phyloP scores from a whole-genome alignment of 441 rosid species.

The Raphanus hybrid region DNA sequence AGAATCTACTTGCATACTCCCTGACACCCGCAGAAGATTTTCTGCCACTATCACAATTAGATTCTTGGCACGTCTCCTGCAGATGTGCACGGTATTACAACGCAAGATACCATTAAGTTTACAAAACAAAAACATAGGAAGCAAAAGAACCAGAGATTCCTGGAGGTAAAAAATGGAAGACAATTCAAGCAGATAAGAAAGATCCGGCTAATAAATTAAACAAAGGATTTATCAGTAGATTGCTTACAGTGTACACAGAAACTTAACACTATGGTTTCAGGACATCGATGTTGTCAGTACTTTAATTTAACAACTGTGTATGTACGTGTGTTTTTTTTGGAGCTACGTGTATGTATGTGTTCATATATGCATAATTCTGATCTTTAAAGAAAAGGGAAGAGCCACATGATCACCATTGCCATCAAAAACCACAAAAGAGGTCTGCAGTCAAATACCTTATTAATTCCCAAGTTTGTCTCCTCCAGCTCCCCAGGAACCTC shows the following conservation, averaged over 20 bases:
- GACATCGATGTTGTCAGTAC: constrained; percentile 18
- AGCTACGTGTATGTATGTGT: background rate
- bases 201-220: background rate
- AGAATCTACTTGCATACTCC: constrained; percentile 86
- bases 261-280: constrained; percentile 29
- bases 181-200: constrained; percentile 10
- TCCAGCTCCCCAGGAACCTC: constrained; percentile 56
- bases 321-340: background rate
- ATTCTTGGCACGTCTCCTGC: constrained; percentile 62
- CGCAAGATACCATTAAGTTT: constrained; percentile 13
- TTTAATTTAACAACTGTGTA: background rate
- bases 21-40: constrained; percentile 52
- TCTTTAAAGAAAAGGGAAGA: constrained; percentile 12
- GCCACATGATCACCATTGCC: constrained; percentile 23
- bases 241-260: constrained; percentile 20
- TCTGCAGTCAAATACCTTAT: constrained; percentile 52
- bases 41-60: constrained; percentile 48
- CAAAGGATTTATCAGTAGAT: constrained; percentile 7
- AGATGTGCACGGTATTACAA: constrained; percentile 20
- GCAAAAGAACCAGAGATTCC: constrained; percentile 19
- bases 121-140: constrained; percentile 7
- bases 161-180: constrained; percentile 8
- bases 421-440: constrained; percentile 26
- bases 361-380: background rate
- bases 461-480: constrained; percentile 50